Evolutionary conservation across 176 grass and related monocot genomes (phyloP).

Genomic region (Themeda triandra): DNA sequence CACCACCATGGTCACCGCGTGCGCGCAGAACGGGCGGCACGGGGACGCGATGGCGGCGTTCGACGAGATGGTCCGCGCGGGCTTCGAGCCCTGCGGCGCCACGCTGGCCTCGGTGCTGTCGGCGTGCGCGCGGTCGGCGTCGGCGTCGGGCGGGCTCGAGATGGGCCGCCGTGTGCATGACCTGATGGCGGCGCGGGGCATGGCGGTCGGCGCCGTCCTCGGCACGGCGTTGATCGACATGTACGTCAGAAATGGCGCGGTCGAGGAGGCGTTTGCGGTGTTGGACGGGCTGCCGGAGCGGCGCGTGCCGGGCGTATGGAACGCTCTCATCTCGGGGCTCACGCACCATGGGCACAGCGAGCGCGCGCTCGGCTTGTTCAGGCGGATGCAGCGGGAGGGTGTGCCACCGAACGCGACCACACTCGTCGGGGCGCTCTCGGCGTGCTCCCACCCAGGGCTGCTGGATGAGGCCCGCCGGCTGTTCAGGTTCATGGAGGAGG

Average conservation of each 20-base stretch:
- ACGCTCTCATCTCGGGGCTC: constrained; percentile 45
- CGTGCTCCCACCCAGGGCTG: constrained; percentile 39
- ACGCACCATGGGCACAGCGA: constrained; percentile 38
- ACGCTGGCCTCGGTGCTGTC: constrained; percentile 44
- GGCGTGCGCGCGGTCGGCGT: constrained; percentile 25
- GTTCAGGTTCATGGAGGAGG: constrained; percentile 45
- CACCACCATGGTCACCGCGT: constrained; percentile 48
- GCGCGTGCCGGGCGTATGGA: constrained; percentile 33
- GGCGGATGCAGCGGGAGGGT: constrained; percentile 17
- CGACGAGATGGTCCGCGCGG: constrained; percentile 32
- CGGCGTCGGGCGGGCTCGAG: constrained; percentile 29
- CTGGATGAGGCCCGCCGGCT: constrained; percentile 31
- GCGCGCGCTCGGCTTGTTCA: constrained; percentile 25
- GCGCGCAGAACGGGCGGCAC: constrained; percentile 28
- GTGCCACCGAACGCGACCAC: constrained; percentile 42
- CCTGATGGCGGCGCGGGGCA: constrained; percentile 29
- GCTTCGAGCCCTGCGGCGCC: constrained; percentile 7
- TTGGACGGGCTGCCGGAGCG: constrained; percentile 36
- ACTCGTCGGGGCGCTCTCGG: constrained; percentile 33
- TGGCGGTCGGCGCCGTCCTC: constrained; percentile 37
- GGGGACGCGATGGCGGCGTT: constrained; percentile 33
- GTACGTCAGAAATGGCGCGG: constrained; percentile 49
- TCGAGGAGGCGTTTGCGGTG: constrained; percentile 25
- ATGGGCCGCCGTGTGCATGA: constrained; percentile 46
- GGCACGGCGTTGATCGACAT: constrained; percentile 54